Evolutionary conservation across 1,284 basidiomycete species (phyloP).

Genomic region (Termitomyces sp.): DNA sequence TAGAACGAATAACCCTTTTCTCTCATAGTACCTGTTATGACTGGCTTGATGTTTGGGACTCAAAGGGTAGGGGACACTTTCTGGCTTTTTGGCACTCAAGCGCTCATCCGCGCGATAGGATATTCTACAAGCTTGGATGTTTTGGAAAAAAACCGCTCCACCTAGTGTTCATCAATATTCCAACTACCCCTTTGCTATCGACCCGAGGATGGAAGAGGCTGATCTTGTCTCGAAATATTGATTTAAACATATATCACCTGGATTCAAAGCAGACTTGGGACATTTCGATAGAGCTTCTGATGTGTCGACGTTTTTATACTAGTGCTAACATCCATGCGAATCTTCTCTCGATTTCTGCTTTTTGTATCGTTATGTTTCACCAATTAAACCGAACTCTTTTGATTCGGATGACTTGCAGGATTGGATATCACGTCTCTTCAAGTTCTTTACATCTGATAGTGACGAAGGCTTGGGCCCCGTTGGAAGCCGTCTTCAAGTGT

Average conservation of each 20-base stretch:
- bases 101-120: not conserved
- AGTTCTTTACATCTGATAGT: no score
- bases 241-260: not conserved
- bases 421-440: not conserved
- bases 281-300: not conserved
- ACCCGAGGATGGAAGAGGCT: not conserved
- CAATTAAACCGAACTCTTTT: not conserved
- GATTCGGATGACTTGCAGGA: not conserved
- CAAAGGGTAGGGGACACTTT: not conserved
- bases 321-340: not conserved
- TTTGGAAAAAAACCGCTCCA: not conserved
- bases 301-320: not conserved
- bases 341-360: not conserved
- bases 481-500: no score
- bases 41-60: not conserved
- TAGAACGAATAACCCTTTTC: not conserved
- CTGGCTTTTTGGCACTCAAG: no score
- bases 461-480: no score
- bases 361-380: not conserved
- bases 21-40: not conserved
- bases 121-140: constrained; percentile 1
- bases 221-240: not conserved
- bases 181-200: not conserved
- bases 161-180: not conserved
- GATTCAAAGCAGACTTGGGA: not conserved